Conservation (phyloP, 2,329 filamentous ascomycete genomes). For the Periconia sp. region DNA sequence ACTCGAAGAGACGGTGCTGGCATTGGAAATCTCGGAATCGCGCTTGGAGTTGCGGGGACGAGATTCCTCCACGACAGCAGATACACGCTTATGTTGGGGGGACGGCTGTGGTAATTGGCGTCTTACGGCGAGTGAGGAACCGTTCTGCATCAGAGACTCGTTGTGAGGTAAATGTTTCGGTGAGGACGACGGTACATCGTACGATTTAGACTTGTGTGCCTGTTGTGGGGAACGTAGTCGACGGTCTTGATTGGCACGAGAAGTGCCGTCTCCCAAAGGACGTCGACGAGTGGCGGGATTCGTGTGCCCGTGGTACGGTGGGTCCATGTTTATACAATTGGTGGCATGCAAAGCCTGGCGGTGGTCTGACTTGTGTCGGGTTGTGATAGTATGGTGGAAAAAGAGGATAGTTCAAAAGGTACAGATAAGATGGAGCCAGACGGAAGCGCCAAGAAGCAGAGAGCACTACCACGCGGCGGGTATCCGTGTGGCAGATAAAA, state of each 20-base stretch:
- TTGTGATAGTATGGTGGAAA: constrained; percentile 8
- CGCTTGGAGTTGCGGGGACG: constrained; percentile 52
- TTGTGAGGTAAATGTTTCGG: constrained; percentile 44
- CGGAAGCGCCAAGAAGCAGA: constrained; percentile 19
- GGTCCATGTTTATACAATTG: constrained; percentile 29
- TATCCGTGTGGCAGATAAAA: background rate
- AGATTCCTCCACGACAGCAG: constrained; percentile 52
- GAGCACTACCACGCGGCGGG: constrained; percentile 15
- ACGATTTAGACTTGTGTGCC: constrained; percentile 22
- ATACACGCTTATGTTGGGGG: constrained; percentile 57
- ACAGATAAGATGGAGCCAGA: constrained; percentile 24
- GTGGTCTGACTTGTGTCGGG: background rate
- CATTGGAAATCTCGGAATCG: constrained; percentile 56
- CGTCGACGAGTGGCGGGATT: constrained; percentile 30
- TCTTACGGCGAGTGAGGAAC: constrained; percentile 43
- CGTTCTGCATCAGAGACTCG: constrained; percentile 48
- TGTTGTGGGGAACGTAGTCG: constrained; percentile 17
- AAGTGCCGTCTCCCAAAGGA: constrained; percentile 35
- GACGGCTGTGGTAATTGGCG: constrained; percentile 25
- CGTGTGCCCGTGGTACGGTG: constrained; percentile 29
- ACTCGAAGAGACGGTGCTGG: constrained; percentile 56
- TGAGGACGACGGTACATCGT: constrained; percentile 16
- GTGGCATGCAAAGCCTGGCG: too few species aligned
- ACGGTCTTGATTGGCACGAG: constrained; percentile 32
- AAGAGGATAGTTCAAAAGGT: constrained; percentile 21